phyloP scores from a whole-genome alignment of 768 basidiomycete species.

The Kwoniella pini region DNA sequence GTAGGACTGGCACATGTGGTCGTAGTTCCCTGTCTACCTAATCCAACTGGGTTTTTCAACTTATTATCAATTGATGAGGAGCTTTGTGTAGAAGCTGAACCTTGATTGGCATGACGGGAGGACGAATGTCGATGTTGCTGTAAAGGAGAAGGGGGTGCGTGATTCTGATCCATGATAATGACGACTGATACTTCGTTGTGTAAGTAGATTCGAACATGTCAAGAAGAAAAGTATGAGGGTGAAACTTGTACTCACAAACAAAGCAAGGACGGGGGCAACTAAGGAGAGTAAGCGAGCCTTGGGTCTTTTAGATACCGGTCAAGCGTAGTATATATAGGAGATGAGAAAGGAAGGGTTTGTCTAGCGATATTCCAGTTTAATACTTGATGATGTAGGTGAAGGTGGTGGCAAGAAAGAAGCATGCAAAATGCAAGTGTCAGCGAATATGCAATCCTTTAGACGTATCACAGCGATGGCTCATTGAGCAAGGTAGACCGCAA shows the following conservation, averaged over 20 bases:
- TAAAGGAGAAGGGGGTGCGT: slow-evolving; percentile 34
- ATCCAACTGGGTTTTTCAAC: slow-evolving; percentile 21
- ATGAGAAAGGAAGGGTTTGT: slow-evolving; percentile 1
- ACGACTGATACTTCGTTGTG: not conserved
- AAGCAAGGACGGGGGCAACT: slow-evolving; percentile 8
- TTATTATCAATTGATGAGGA: slow-evolving; percentile 16
- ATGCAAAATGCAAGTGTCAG: not conserved
- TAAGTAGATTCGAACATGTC: not conserved
- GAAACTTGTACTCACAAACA: slow-evolving; percentile 3
- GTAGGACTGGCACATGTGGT: slow-evolving; percentile 23
- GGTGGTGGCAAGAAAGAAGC: slow-evolving; percentile 2
- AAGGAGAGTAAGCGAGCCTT: not conserved
- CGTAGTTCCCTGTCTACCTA: slow-evolving; percentile 10
- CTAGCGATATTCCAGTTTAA: not conserved
- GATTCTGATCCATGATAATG: slow-evolving; percentile 36
- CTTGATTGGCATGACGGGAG: slow-evolving; percentile 21
- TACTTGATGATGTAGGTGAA: not conserved
- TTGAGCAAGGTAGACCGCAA: not conserved
- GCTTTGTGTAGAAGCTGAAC: not conserved
- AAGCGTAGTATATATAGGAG: not conserved
- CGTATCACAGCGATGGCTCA: not conserved
- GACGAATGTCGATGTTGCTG: slow-evolving; percentile 28
- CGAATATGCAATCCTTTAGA: not conserved
- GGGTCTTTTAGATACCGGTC: not conserved
- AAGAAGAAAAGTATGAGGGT: not conserved